phyloP scores from a whole-genome alignment of 352 stramenopile genomes.

The Phytopythium litorale region DNA sequence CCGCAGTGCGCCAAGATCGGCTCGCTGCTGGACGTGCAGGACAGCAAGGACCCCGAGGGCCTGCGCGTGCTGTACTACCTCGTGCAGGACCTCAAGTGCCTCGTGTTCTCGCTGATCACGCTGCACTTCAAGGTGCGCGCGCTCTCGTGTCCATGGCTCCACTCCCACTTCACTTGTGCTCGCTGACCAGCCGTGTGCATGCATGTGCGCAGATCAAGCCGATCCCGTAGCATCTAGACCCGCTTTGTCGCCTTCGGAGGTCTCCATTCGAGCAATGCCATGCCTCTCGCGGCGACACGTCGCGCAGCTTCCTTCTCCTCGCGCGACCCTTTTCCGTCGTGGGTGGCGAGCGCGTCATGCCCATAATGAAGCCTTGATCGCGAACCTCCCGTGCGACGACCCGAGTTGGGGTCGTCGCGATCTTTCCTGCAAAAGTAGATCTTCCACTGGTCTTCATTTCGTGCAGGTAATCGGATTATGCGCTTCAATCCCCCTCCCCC shows the following conservation, averaged over 20 bases:
- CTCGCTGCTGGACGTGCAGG: conserved; percentile 92
- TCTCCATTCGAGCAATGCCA: neutral
- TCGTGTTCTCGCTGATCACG: conserved; percentile 96
- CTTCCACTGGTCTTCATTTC: neutral
- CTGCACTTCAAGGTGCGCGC: conserved; percentile 93
- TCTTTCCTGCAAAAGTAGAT: conserved; percentile 4
- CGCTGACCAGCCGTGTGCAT: neutral
- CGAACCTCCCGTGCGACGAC: no score
- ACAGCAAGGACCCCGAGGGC: conserved; percentile 95
- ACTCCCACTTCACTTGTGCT: neutral
- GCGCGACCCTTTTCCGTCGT: neutral
- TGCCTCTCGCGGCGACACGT: neutral
- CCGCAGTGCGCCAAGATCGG: conserved; percentile 93
- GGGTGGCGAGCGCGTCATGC: no score
- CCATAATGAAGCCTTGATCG: neutral
- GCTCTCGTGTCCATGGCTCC: neutral
- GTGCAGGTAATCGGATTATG: neutral
- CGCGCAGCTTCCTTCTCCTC: conserved; percentile 4
- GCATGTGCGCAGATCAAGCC: conserved; percentile 82
- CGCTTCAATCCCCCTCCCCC: neutral
- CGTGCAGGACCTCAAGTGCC: conserved; percentile 96
- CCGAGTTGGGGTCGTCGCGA: neutral
- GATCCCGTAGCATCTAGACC: conserved; percentile 70
- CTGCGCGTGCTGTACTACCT: conserved; percentile 96
- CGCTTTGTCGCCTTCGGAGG: neutral